Base-by-base conservation (phyloP, 495 filamentous ascomycete species). In the Gamarada debralockiae region DNA sequence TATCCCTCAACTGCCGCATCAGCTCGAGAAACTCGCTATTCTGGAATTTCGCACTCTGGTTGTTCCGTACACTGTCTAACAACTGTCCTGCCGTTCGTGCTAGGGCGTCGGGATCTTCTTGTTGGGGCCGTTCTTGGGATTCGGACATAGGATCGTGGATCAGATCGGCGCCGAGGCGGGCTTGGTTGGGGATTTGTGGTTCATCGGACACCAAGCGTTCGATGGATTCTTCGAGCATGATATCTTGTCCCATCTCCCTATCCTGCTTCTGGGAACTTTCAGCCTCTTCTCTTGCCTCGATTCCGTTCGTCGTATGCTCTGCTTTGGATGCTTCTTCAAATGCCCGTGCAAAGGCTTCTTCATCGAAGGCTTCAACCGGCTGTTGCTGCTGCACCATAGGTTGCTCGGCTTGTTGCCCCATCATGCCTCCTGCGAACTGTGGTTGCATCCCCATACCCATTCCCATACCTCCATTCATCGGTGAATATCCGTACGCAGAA, bases 21-120 rank as follows among this genome's bases (percentile, higher is more conserved):
- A 93, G 66, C 8, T 77, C 77, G 15, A 92, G 73, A 59, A 93
- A 93, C 50, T 79, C 81, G 65, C 87, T 90, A 59, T 90, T 76
- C 60, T 84, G 79, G 62, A 92, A 92, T 58, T 93, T 92, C 45
- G 79, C 62, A 53, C 73, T 84, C 55, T 78, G 74, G 48, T 93
- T 82, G 55, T 83, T 70, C 25, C 79, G 73, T 9, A 93, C 75
- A 36, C 75, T 83, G n/a, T 88, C 78, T 3, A 93, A 72, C 3
- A 93, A 70, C 41, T 83, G 71, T 17, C 80, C 86, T 7, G 89
- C 89, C 3, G 87, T 89, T 31, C 73, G 71, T 15, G 86, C 83
- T 24, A 92, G 73, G 31, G 83, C 87, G 58, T 90, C 84, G 5
- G 75, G 73, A 53, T 87, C 81, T 50, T 55, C 52, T 20, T 62